Conservation (phyloP, 352 stramenopile species). For the Nothophytophthora sp. region DNA sequence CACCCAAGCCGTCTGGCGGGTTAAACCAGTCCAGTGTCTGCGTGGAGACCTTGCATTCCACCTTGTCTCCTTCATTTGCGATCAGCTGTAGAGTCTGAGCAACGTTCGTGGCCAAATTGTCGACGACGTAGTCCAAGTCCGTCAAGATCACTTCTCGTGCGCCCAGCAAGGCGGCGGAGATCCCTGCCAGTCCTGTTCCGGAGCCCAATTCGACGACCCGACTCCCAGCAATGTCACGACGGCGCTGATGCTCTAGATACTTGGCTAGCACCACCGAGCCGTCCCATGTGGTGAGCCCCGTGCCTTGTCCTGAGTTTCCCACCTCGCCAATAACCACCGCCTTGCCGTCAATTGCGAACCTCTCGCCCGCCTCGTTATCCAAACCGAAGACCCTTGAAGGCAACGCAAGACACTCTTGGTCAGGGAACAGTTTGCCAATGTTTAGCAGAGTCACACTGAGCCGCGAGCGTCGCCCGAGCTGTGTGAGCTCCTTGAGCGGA, state of each 20-base stretch:
- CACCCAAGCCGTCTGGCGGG: slow-evolving; percentile 45
- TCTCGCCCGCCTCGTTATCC: slow-evolving; percentile 28
- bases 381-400: slow-evolving; percentile 61
- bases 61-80: not conserved
- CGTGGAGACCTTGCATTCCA: slow-evolving; percentile 17
- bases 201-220: slow-evolving; percentile 83
- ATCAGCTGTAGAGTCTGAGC: slow-evolving; percentile 38
- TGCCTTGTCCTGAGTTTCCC: slow-evolving; percentile 84
- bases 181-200: slow-evolving; percentile 85
- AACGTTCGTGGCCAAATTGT: slow-evolving; percentile 71
- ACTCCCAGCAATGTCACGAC: slow-evolving; percentile 26
- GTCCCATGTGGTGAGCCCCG: slow-evolving; percentile 91
- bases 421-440: slow-evolving; percentile 16
- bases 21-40: slow-evolving; percentile 75
- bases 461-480: slow-evolving; percentile 29
- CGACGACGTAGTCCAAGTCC: slow-evolving; percentile 88
- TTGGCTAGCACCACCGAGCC: slow-evolving; percentile 91
- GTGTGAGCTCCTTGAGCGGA: slow-evolving; percentile 26
- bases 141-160: slow-evolving; percentile 78
- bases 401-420: slow-evolving; percentile 38
- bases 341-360: slow-evolving; percentile 58
- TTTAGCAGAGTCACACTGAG: slow-evolving; percentile 41
- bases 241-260: slow-evolving; percentile 79
- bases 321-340: slow-evolving; percentile 61
- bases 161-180: slow-evolving; percentile 80